Evolutionary conservation across 2,329 filamentous ascomycete genomes (phyloP).

Genomic region (Drechslerella dactyloides): DNA sequence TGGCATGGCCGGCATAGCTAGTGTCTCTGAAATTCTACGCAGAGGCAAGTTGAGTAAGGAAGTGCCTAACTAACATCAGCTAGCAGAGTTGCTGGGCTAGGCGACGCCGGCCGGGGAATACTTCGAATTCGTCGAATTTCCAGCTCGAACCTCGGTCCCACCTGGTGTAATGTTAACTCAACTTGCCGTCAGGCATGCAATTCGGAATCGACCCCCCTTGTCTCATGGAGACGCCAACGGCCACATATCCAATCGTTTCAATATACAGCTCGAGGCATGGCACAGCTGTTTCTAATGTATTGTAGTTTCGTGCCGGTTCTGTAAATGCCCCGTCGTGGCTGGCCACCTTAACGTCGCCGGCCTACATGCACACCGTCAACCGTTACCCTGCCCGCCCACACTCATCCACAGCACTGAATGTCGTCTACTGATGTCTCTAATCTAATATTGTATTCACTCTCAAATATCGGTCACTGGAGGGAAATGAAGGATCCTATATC

Average conservation of each 20-base stretch:
- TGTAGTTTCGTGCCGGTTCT: background rate
- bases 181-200: constrained; percentile 32
- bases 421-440: background rate
- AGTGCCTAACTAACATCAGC: too few species aligned
- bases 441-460: constrained; percentile 8
- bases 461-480: constrained; percentile 18
- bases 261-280: constrained; percentile 3
- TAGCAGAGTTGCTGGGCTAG: background rate
- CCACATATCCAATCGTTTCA: constrained; percentile 45
- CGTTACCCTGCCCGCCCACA: constrained; percentile 22
- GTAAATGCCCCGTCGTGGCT: background rate
- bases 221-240: constrained; percentile 23
- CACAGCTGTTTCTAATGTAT: background rate
- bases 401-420: constrained; percentile 18
- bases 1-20: constrained; percentile 18
- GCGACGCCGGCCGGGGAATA: background rate
- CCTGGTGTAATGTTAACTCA: constrained; percentile 13
- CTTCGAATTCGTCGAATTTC: constrained; percentile 26
- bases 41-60: too few species aligned
- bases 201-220: constrained; percentile 7
- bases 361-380: background rate
- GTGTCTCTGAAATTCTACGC: constrained; percentile 37
- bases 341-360: background rate
- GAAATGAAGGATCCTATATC: constrained; percentile 42
- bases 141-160: constrained; percentile 5